These are phyloP conservation scores for Cordyceps pruinosa DNA, from an alignment of 2,329 filamentous ascomycete species.

Conservation along the genomic window DNA sequence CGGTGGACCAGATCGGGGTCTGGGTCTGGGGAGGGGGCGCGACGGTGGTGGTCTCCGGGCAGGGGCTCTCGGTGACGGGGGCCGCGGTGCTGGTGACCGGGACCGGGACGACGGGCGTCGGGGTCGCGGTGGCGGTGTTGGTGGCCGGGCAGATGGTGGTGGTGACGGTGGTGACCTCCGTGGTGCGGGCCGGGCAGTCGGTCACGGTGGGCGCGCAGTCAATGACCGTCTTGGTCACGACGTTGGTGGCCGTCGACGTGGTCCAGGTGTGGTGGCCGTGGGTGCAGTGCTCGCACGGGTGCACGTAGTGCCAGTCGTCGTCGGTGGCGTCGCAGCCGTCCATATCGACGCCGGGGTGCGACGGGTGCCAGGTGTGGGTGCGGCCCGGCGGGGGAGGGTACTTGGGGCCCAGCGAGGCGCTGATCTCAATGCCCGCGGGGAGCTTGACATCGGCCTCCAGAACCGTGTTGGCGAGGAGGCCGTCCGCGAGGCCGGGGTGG, in stretches of 20 bases:
- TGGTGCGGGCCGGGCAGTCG: constrained; percentile 34
- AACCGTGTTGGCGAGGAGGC: neutral
- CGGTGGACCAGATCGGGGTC: neutral
- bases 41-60: constrained; percentile 10
- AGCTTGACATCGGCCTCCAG: constrained; percentile 9
- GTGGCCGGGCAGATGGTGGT: constrained; percentile 40
- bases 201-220: constrained; percentile 30
- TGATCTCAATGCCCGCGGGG: constrained; percentile 9
- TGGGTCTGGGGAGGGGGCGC: neutral
- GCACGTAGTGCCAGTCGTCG: constrained; percentile 31
- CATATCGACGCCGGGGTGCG: constrained; percentile 29
- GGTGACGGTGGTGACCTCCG: constrained; percentile 31
- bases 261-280: constrained; percentile 29
- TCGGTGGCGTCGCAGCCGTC: constrained; percentile 29
- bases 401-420: constrained; percentile 15
- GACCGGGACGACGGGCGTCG: neutral
- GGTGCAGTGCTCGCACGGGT: constrained; percentile 23
- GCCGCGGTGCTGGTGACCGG: neutral
- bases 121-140: constrained; percentile 4
- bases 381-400: constrained; percentile 20
- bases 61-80: neutral
- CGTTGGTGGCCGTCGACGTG: constrained; percentile 36
- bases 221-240: constrained; percentile 32
- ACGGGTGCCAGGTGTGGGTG: constrained; percentile 30
- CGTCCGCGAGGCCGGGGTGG: neutral